A percentile compares a stretch with the other conserved stretches of the same genome.
Conservation (phyloP, 2,329 filamentous ascomycete species). For the Aspergillus intermedius region DNA sequence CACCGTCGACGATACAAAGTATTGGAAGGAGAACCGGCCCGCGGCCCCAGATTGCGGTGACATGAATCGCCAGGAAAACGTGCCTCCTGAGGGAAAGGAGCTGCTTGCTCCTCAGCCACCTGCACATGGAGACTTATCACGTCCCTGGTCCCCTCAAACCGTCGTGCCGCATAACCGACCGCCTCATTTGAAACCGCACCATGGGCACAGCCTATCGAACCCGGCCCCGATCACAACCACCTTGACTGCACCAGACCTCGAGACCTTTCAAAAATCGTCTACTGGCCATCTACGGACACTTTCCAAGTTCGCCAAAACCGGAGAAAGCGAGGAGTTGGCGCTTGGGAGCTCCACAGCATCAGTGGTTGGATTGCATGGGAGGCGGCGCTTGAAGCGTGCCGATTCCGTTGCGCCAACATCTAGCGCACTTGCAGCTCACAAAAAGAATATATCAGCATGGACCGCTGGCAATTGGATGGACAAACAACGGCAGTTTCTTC, state of each 20-base stretch:
- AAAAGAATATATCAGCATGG: constrained; percentile 60
- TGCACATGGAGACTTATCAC: constrained; percentile 16
- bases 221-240: constrained; percentile 35
- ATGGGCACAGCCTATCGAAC: constrained; percentile 25
- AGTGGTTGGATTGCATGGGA: constrained; percentile 78
- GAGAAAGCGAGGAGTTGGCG: constrained; percentile 70
- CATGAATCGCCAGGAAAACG: constrained; percentile 23
- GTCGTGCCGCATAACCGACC: constrained; percentile 23
- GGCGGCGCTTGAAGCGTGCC: constrained; percentile 71
- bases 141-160: constrained; percentile 17
- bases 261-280: constrained; percentile 77
- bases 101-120: constrained; percentile 18
- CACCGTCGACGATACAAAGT: constrained; percentile 53
- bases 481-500: constrained; percentile 89
- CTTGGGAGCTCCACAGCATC: constrained; percentile 74
- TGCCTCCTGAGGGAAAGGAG: constrained; percentile 18
- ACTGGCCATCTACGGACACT: constrained; percentile 84
- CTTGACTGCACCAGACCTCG: constrained; percentile 64
- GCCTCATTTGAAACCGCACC: constrained; percentile 22
- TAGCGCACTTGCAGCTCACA: constrained; percentile 35
- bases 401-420: constrained; percentile 46
- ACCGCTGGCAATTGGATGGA: constrained; percentile 96
- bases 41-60: constrained; percentile 26
- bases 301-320: constrained; percentile 72
- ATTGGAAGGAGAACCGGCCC: constrained; percentile 27